Evolutionary conservation across 352 stramenopile species (phyloP), one percentile per base, ranked within the genome.

Genomic region (Phytophthora sp.): DNA sequence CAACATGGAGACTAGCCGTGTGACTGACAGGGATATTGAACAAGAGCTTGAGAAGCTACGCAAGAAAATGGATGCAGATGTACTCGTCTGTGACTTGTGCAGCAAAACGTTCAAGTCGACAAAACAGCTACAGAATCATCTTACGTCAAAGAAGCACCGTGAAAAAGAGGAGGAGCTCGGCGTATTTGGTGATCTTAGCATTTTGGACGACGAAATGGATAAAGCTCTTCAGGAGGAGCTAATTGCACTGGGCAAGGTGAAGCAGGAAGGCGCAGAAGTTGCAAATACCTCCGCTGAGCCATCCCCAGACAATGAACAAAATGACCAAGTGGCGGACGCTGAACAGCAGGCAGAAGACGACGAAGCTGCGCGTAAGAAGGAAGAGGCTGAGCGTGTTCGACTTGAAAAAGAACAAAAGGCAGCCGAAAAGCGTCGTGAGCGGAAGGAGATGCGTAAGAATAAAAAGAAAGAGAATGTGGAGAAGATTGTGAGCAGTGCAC

Each of bases 91-190:
- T 45, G 83, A 93, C 41, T 61, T 95, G 50, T 95, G 87, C 62
- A 84, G 74, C 58, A 94, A 95, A 62, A 83, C 72, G 4, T 95
- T 95, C 72, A 94, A 92, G 73, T 92, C 85, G 5, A 56, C 75
- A 23, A 94, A 94, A 60, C 87, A 95, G 59, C 69, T 94, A 18
- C 62, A 88, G 35, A 94, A 93, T 59, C 85, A 95, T 56, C 52
- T 94, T 1, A 77, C 62, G 23, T 93, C 83, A 4, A 95, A 92
- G 42, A 95, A 94, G 49, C 87, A 95, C 48, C 80, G 77, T 21
- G 87, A 93, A 18, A 88, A 80, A 61, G 86, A 93, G 52, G 35
- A 79, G 10, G 77, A 91, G 27, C 65, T 94, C n/a, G 82, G 84
- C n/a, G 62, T 91, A 3, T 72, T 75, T 24, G 75, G 66, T 15